phyloP scores from a whole-genome alignment of 2,329 filamentous ascomycete species.

The Fusarium mangiferae region DNA sequence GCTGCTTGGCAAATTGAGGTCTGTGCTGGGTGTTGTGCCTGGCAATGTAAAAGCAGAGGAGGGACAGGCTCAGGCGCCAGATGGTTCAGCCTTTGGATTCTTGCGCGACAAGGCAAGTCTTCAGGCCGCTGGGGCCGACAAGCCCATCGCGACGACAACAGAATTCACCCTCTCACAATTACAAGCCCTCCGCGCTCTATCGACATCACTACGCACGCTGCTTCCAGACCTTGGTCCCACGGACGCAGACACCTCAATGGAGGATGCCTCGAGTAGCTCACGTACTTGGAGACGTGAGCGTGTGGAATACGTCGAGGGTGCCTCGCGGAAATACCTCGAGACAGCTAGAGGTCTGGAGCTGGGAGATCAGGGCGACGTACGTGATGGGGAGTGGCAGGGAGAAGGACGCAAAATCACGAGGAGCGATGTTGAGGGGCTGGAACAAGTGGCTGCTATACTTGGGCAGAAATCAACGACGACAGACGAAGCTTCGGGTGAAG shows the following conservation, averaged over 20 bases:
- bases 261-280: slow-evolving; percentile 48
- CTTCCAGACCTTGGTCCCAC: slow-evolving; percentile 66
- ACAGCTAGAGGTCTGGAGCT: slow-evolving; percentile 73
- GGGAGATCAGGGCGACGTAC: slow-evolving; percentile 68
- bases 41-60: slow-evolving; percentile 43
- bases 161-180: slow-evolving; percentile 86
- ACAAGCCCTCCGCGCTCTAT: slow-evolving; percentile 77
- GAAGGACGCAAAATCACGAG: slow-evolving; percentile 60
- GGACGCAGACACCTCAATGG: slow-evolving; percentile 47
- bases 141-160: slow-evolving; percentile 75
- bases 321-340: slow-evolving; percentile 82
- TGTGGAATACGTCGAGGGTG: slow-evolving; percentile 83
- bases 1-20: slow-evolving; percentile 72
- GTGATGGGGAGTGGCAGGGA: slow-evolving; percentile 73
- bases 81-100: slow-evolving; percentile 62
- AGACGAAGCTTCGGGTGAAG: not conserved
- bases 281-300: slow-evolving; percentile 76
- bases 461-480: slow-evolving; percentile 38
- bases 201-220: slow-evolving; percentile 68
- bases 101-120: slow-evolving; percentile 64
- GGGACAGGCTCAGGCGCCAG: slow-evolving; percentile 14
- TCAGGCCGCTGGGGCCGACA: slow-evolving; percentile 59
- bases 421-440: slow-evolving; percentile 67
- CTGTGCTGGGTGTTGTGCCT: slow-evolving; percentile 49
- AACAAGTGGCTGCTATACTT: slow-evolving; percentile 60